Evolutionary conservation across 345 rosid species (phyloP), one percentile per base, ranked within the genome.

Genomic region (Nasturtium officinale): DNA sequence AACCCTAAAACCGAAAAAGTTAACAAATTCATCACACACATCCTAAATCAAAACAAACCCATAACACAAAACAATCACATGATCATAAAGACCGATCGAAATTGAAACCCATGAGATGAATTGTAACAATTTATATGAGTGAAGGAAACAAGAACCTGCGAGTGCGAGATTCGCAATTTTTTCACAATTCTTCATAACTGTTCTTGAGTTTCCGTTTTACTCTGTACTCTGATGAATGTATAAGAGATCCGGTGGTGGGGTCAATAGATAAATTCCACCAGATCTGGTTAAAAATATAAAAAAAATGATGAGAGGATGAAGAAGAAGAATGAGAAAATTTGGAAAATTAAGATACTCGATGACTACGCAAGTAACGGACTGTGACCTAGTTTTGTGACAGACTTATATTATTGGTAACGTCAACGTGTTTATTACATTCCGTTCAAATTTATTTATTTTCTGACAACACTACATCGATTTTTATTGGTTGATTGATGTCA

Each of bases 111-210:
- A 15, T 9, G 5, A 50, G 48, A 13, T 12, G 43, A 55, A 29
- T 29, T 23, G 35, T 3, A 57, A 47, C 56, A n/a, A 35, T 57
- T 57, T 7, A 32, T 4, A 5, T 0, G 7, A 30, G 69, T 30
- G 12, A 17, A 26, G 47, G 5, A 35, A 40, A 74, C 2, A 72
- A 57, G 75, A 60, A 92, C 98, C 98, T 89, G 87, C 96, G 68
- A 92, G 87, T 43, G 90, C 93, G 40, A 84, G 59, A 80, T 89
- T 90, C 2, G 98, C 91, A 13, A 90, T 43, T 71, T 87, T 88
- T 78, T 92, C 98, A 61, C 81, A 56, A 74, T 83, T 90, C 88
- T 88, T 94, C 97, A 91, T 91, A 20, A 67, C n/a, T 74, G 61
- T 64, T 55, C 1, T 48, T 45, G 26, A 38, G 65, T 61, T 30